Percentiles rank a stretch among this genome's conserved stretches.
Evolutionary conservation across 306 rosid genomes (phyloP).

Genomic region (Vigna nakashimae): DNA sequence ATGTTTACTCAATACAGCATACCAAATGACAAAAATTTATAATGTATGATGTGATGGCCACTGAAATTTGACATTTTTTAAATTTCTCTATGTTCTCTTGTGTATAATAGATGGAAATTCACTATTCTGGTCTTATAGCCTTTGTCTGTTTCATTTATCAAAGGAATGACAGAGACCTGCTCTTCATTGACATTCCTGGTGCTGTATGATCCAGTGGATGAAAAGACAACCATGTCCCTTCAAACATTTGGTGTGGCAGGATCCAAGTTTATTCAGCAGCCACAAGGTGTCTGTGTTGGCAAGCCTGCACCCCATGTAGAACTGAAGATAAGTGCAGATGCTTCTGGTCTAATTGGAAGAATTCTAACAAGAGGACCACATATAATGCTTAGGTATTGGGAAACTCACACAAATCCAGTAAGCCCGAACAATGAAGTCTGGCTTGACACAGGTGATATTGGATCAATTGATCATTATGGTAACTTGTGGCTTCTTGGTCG

Average conservation of each 20-base stretch:
- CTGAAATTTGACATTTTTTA: neutral
- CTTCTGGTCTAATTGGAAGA: slow-evolving; percentile 59
- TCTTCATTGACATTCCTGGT: slow-evolving; percentile 83
- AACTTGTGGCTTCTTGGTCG: slow-evolving; percentile 86
- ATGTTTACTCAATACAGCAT: neutral
- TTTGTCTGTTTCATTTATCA: slow-evolving; percentile 40
- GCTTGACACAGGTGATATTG: slow-evolving; percentile 95
- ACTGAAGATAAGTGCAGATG: slow-evolving; percentile 60
- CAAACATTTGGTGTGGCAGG: slow-evolving; percentile 38
- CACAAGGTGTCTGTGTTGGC: slow-evolving; percentile 88
- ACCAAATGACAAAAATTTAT: slow-evolving; percentile 11
- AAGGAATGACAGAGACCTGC: slow-evolving; percentile 94
- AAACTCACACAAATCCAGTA: slow-evolving; percentile 49
- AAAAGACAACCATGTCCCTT: slow-evolving; percentile 39
- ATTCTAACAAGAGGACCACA: slow-evolving; percentile 98
- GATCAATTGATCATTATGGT: slow-evolving; percentile 71
- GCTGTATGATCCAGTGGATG: slow-evolving; percentile 58
- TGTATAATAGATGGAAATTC: slow-evolving; percentile 19
- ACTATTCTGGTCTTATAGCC: slow-evolving; percentile 28
- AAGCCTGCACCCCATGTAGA: slow-evolving; percentile 96
- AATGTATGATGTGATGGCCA: slow-evolving; percentile 17
- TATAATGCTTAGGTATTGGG: slow-evolving; percentile 84
- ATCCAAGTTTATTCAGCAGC: slow-evolving; percentile 45
- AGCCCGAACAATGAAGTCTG: slow-evolving; percentile 55
- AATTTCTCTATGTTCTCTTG: slow-evolving; percentile 17